Evolutionary conservation across 2,329 filamentous ascomycete species (phyloP), one percentile per base, ranked within the genome.

Genomic region (Colletotrichum salicis): DNA sequence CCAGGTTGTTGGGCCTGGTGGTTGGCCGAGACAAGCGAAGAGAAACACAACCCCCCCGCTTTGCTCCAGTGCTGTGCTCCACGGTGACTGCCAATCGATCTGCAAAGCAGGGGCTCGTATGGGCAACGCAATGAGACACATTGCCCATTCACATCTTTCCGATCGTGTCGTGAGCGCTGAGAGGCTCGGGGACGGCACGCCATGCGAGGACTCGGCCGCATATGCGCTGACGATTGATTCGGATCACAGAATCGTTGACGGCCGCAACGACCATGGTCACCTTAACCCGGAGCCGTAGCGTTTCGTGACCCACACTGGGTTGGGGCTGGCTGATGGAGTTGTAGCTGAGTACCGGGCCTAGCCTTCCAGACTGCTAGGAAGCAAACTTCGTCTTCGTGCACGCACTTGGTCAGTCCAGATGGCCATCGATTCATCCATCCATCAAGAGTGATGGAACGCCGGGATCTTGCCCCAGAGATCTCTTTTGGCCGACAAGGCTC

Each of bases 111-210:
- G 67, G 60, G n/a, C 61, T 24, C 62, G 35, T 60, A 59, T 72
- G 70, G 67, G 22, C 66, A 35, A 51, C 24, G 10, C 11, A 22
- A 22, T 41, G 48, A 33, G 19, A 13, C 56, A 24, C 48, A 48
- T 54, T 35, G 31, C 62, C 70, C 70, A 71, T 33, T 72, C 67
- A 72, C 24, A 35, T 61, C 54, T 48, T 45, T 45, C 37, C 31
- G 29, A n/a, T 58, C 35, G 56, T 41, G 37, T 37, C 7, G 60
- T 41, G 67, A 57, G 51, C 62, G 48, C 48, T 72, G 70, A 72
- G 61, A 72, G 70, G 70, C 22, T 71, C 56, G 31, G 24, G n/a
- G 60, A 61, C 37, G 15, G 35, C 6, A 31, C 60, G 13, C 57
- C 56, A 66, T 31, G 22, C 15, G 35, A 29, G 60, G 67, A 64